Evolutionary conservation across 352 stramenopile genomes (phyloP).

Genomic region (Globisporangium cystogenes): DNA sequence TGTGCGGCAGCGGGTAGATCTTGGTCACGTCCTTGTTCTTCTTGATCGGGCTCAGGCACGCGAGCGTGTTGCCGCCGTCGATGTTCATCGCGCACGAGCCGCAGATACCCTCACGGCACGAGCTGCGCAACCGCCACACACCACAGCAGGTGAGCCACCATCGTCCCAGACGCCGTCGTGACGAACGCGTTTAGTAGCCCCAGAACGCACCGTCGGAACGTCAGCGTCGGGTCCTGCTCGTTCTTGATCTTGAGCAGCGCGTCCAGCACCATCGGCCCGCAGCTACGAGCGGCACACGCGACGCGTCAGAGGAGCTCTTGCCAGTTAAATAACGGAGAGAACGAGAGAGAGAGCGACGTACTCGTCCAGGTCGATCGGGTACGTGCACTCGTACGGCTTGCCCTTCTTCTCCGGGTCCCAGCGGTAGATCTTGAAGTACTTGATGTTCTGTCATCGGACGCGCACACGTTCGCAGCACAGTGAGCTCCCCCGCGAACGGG

Average conservation of each 20-base stretch:
- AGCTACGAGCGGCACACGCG: constrained; percentile 31
- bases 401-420: constrained; percentile 95
- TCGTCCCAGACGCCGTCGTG: neutral
- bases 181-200: constrained; percentile 2
- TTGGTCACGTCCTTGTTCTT: constrained; percentile 91
- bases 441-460: constrained; percentile 89
- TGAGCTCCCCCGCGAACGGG: neutral
- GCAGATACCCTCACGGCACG: constrained; percentile 99
- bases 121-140: constrained; percentile 43
- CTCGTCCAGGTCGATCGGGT: constrained; percentile 97
- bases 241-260: constrained; percentile 99
- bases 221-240: constrained; percentile 98
- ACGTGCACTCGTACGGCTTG: constrained; percentile 95
- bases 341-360: constrained; percentile 34
- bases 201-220: constrained; percentile 88
- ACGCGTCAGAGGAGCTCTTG: neutral
- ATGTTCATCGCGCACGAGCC: constrained; percentile 99
- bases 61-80: constrained; percentile 97
- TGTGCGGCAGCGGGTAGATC: constrained; percentile 99
- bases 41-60: constrained; percentile 97
- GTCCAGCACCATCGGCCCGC: constrained; percentile 98
- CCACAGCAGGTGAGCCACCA: neutral
- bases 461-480: neutral
- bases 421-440: constrained; percentile 99
- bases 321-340: no score